These are phyloP conservation scores for Solanum hybrid DNA, from an alignment of 305 asterid genomes.

Conservation along the genomic window DNA sequence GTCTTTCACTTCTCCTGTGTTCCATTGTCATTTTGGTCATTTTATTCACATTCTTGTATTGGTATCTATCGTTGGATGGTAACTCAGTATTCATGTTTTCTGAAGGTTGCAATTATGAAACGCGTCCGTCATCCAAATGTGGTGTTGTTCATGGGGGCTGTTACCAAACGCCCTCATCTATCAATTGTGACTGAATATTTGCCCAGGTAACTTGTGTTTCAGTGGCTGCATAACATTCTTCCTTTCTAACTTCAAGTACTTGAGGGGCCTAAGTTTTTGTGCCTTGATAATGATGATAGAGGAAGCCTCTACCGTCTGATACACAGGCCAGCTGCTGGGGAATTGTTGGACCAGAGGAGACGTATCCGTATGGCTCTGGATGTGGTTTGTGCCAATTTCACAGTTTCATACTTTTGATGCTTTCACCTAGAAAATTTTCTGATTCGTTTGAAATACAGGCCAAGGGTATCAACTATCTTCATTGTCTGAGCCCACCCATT, in stretches of 20 bases:
- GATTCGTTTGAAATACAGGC: constrained; percentile 41
- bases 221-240: not conserved
- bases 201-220: constrained; percentile 46
- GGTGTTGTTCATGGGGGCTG: constrained; percentile 98
- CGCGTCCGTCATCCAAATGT: constrained; percentile 97
- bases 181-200: constrained; percentile 91
- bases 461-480: constrained; percentile 91
- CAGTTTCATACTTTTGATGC: not conserved
- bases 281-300: constrained; percentile 29
- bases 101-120: constrained; percentile 93
- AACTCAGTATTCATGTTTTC: not conserved
- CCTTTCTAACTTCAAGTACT: not conserved
- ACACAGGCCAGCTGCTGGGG: constrained; percentile 78
- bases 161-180: constrained; percentile 75
- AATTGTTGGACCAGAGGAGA: constrained; percentile 57
- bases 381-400: constrained; percentile 51
- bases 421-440: constrained; percentile 6
- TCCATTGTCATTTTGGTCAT: not conserved
- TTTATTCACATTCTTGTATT: not conserved
- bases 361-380: constrained; percentile 84
- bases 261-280: constrained; percentile 4
- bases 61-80: not conserved
- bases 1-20: not conserved
- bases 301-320: constrained; percentile 89
- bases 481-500: constrained; percentile 70